Evolutionary conservation across 257 asterid genomes (phyloP), one percentile per base, ranked within the genome.

Genomic region (Solanum chilense): DNA sequence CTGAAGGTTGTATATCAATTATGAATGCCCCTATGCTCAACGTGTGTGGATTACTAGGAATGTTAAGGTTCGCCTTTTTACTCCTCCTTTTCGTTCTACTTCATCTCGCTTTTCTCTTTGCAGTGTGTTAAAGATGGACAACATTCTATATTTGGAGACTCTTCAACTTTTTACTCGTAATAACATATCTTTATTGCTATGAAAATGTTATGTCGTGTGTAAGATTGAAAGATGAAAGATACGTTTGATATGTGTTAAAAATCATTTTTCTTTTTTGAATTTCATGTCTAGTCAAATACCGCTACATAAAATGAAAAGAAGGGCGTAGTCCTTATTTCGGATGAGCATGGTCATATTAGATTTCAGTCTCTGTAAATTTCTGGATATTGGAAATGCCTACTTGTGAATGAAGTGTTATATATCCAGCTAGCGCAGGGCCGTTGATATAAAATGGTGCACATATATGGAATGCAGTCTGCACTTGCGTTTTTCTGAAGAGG

Each of bases 31-130:
- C 1, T 93, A 14, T 91, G 92, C 94, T 83, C 98, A 95, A 90
- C 98, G 98, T 41, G 90, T 86, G 5, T 95, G 99, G 99, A 92
- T 95, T 45, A 86, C 86, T 78, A 89, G 98, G 91, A 96, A 96
- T 88, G 90, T 88, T 75, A 95, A 93, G 98, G 98, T 93, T 87
- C 82, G 84, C 20, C 33, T 75, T 41, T 75, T 23, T 23, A 75
- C 82, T 73, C 6, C 27, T 20, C 29, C 27, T 20, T 29, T 29
- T n/a, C 44, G 2, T 71, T 33, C 78, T 37, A 71, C 4, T 9
- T 33, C 8, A 71, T 33, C 78, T 33, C 4, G 15, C n/a, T 33
- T 15, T 71, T 33, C 45, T 16, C 25, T 33, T 71, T 71, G 42
- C 25, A 18, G 44, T 71, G 4, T 33, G 14, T 18, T 71, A 71